Conservation (phyloP, 1,284 basidiomycete species). For the Cryptococcus jaspeensis region DNA sequence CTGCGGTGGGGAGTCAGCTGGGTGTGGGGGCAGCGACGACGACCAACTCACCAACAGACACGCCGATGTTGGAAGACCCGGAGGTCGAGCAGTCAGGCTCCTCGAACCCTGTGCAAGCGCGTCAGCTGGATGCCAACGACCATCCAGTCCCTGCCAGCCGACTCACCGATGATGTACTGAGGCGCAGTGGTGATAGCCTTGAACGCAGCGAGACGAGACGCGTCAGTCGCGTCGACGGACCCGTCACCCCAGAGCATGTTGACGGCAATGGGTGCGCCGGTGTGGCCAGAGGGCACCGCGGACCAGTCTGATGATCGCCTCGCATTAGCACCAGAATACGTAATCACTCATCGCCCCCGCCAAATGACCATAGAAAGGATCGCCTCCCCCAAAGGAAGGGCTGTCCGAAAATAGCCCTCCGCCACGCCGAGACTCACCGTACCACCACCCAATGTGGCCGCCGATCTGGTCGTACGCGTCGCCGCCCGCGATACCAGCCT, state of each 20-base stretch:
- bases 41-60: slow-evolving; percentile 22
- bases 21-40: not conserved
- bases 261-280: slow-evolving; percentile 29
- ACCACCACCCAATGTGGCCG: slow-evolving; percentile 47
- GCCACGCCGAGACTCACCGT: slow-evolving; percentile 37
- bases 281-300: slow-evolving; percentile 22
- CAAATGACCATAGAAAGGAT: not conserved
- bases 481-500: slow-evolving; percentile 47
- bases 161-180: slow-evolving; percentile 40
- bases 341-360: not conserved
- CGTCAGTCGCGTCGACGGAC: slow-evolving; percentile 31
- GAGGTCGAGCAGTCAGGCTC: slow-evolving; percentile 49
- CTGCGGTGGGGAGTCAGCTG: slow-evolving; percentile 10
- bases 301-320: slow-evolving; percentile 24
- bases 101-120: slow-evolving; percentile 26
- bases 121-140: no score
- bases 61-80: slow-evolving; percentile 31
- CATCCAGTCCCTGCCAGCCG: no score
- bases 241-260: slow-evolving; percentile 51
- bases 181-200: slow-evolving; percentile 36
- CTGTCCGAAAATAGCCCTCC: no score
- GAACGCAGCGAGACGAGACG: slow-evolving; percentile 40
- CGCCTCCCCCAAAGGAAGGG: not conserved
- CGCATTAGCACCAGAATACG: not conserved
- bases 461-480: slow-evolving; percentile 27